phyloP scores from a whole-genome alignment of 1,284 basidiomycete genomes.

The Trichosporon sp. region DNA sequence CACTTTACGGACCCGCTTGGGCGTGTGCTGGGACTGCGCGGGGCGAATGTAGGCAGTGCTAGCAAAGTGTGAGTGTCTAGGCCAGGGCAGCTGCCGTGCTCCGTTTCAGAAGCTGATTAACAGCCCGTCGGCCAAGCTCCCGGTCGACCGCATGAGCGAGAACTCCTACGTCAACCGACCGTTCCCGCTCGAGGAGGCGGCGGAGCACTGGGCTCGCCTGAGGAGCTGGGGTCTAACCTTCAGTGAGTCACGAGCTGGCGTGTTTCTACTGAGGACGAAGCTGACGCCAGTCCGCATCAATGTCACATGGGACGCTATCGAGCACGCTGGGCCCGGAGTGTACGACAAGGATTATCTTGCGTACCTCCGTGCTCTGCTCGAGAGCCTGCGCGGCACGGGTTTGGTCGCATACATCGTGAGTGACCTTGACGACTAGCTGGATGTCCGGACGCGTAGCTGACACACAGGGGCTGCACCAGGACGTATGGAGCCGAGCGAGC shows the following conservation, averaged over 20 bases:
- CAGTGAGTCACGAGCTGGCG: conserved; percentile 54
- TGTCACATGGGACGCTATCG: conserved; percentile 93
- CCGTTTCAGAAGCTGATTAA: too few species aligned
- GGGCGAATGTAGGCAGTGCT: conserved; percentile 74
- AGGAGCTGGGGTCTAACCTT: conserved; percentile 81
- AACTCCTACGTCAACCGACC: conserved; percentile 77
- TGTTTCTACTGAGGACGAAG: neutral
- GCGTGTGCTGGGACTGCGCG: conserved; percentile 67
- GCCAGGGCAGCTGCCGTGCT: conserved; percentile 37
- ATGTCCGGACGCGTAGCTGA: neutral
- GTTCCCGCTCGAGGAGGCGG: conserved; percentile 75
- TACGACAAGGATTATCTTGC: conserved; percentile 78
- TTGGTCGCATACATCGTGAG: conserved; percentile 77
- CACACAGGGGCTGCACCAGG: conserved; percentile 67
- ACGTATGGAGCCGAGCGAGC: conserved; percentile 90
- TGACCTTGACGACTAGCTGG: conserved; percentile 42
- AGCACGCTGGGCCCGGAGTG: conserved; percentile 80
- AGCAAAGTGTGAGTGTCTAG: conserved; percentile 64
- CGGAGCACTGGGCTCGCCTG: conserved; percentile 70
- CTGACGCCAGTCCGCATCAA: conserved; percentile 65
- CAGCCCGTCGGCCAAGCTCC: conserved; percentile 12
- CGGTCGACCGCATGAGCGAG: conserved; percentile 49
- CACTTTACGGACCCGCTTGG: conserved; percentile 72
- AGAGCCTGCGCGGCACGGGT: conserved; percentile 72
- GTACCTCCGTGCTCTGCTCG: conserved; percentile 69